phyloP scores from a whole-genome alignment of 2,329 filamentous ascomycete species.

The Colletotrichum sp. region DNA sequence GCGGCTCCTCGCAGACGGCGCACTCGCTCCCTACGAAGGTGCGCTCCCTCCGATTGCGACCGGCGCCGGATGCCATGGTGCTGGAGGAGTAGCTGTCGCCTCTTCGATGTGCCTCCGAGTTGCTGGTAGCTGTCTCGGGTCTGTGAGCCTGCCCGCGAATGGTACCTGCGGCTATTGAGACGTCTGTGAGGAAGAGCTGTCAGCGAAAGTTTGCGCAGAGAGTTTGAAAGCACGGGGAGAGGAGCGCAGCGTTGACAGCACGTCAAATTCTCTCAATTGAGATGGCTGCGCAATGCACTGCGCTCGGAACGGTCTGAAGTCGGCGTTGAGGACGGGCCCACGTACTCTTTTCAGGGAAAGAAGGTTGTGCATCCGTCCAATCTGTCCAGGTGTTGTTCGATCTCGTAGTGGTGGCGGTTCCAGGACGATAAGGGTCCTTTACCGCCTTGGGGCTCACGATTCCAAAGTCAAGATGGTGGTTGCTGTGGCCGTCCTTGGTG shows the following conservation, averaged over 20 bases:
- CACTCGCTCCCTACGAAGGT: conserved; percentile 96
- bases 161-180: conserved; percentile 31
- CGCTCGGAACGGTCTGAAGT: neutral
- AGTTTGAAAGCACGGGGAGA: neutral
- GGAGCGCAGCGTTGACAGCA: neutral
- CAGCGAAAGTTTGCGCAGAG: neutral
- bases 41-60: conserved; percentile 83
- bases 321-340: conserved; percentile 5
- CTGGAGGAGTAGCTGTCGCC: conserved; percentile 32
- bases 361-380: conserved; percentile 30
- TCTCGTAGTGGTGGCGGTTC: conserved; percentile 13
- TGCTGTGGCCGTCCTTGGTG: conserved; percentile 13
- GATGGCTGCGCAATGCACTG: neutral
- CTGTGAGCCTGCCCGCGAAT: conserved; percentile 30
- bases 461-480: conserved; percentile 20
- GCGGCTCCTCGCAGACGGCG: conserved; percentile 93
- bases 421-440: conserved; percentile 18
- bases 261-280: neutral
- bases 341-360: conserved; percentile 48
- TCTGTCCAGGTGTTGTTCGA: conserved; percentile 14
- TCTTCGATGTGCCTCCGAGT: conserved; percentile 40
- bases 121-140: conserved; percentile 38
- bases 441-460: conserved; percentile 18
- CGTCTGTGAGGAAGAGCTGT: conserved; percentile 23
- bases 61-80: conserved; percentile 54